Conservation (phyloP, 179 eudicot species). For the Pouteria campechiana region DNA sequence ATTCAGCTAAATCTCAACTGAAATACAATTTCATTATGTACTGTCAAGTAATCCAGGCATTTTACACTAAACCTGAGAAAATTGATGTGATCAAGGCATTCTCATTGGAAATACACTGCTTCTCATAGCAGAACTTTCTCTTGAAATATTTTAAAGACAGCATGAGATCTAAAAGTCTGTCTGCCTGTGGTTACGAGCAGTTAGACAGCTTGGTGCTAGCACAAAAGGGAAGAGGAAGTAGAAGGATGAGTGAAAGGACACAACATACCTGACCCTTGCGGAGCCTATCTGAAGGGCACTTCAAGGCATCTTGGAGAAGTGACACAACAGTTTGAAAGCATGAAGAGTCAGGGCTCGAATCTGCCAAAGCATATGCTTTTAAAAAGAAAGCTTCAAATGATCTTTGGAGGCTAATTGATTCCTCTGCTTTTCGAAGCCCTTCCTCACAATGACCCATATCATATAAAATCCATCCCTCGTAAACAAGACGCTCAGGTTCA, state of each 20-base stretch:
- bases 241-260: conserved; percentile 5
- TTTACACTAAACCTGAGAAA: no score
- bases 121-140: no score
- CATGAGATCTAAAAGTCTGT: no score
- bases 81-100: no score
- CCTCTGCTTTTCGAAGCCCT: conserved; percentile 90
- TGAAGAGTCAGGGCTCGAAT: conserved; percentile 80
- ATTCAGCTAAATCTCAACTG: no score
- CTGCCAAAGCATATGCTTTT: conserved; percentile 98
- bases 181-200: no score
- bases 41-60: no score
- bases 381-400: conserved; percentile 97
- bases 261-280: conserved; percentile 93
- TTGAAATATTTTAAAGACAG: no score
- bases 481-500: conserved; percentile 80
- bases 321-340: conserved; percentile 74
- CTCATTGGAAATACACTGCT: no score
- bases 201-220: no score
- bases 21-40: no score
- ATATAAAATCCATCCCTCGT: conserved; percentile 96
- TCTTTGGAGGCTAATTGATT: conserved; percentile 75
- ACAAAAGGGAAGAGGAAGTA: no score
- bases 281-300: conserved; percentile 94
- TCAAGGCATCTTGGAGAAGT: conserved; percentile 88
- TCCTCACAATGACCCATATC: conserved; percentile 94